Evolutionary conservation across 768 basidiomycete genomes (phyloP), one percentile per base, ranked within the genome.

Genomic region (Trametes meyenii): DNA sequence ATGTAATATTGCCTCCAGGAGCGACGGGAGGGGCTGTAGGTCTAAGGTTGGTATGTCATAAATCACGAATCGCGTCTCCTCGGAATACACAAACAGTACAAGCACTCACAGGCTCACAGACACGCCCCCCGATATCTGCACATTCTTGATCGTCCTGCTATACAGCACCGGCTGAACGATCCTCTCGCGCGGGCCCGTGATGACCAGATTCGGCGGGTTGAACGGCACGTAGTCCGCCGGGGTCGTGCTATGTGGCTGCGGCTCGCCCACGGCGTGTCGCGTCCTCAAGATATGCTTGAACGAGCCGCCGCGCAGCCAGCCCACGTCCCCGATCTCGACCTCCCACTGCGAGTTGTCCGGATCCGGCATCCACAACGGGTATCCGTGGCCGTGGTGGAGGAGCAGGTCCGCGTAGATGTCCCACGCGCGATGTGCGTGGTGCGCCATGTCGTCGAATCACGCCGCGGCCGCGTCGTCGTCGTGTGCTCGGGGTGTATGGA

Each of bases 261-360:
- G 53, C 10, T 56, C 45, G 24, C 54, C 52, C 33, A 6, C 29
- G 2, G 10, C n/a, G 21, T n/a, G 14, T 21, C 40, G 52, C 5
- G 60, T 42, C 21, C 62, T 59, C 55, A 67, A 54, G 8, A 67
- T 45, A 16, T 55, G 63, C n/a, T 45, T 33, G 43, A 67, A 63
- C 10, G 36, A 17, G 16, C 66, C 66, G 2, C 58, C 23, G 3
- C 53, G 23, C 13, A 67, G 12, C 29, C 49, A 62, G 1, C 63
- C 63, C 14, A 67, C 66, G 55, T 67, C 66, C 7, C 63, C 63
- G 19, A 67, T 60, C 19, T 50, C 33, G 3, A 67, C 58, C 50
- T 60, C 61, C 21, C 54, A 38, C 7, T 19, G 42, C 11, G 35
- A 39, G 12, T 44, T 49, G 44, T 50, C 49, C 3, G 61, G 61